A percentile compares a stretch with the other conserved stretches of the same genome.
These are phyloP conservation scores for Monilinia fructicola DNA, from an alignment of 2,329 filamentous ascomycete species.

Conservation along the genomic window DNA sequence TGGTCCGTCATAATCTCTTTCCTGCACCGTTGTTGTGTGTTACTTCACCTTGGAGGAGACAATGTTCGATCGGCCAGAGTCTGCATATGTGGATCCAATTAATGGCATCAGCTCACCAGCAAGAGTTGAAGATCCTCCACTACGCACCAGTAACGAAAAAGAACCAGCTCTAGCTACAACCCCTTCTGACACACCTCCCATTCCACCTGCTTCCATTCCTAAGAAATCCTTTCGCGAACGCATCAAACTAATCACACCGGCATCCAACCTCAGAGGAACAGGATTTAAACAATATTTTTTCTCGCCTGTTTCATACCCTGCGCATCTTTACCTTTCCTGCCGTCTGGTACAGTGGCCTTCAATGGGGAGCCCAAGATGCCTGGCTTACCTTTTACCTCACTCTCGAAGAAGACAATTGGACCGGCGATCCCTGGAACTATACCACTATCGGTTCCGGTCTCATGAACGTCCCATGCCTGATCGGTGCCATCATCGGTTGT, in stretches of 20 bases:
- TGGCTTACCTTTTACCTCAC: constrained; percentile 60
- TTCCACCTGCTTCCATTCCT: constrained; percentile 21
- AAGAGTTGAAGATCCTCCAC: background rate
- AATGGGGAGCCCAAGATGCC: constrained; percentile 61
- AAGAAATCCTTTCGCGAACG: constrained; percentile 54
- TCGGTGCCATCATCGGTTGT: constrained; percentile 56
- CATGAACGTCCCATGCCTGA: constrained; percentile 57
- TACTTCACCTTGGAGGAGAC: constrained; percentile 56
- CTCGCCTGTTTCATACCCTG: constrained; percentile 54
- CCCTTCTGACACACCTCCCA: constrained; percentile 23
- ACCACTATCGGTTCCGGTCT: constrained; percentile 53
- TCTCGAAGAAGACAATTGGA: constrained; percentile 57
- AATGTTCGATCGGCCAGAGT: constrained; percentile 45
- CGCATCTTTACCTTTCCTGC: constrained; percentile 59
- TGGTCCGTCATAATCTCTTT: constrained; percentile 51
- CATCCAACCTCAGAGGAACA: constrained; percentile 52
- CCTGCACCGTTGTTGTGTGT: constrained; percentile 48
- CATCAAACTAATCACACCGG: constrained; percentile 56
- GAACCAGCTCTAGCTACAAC: constrained; percentile 21
- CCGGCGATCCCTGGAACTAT: constrained; percentile 55
- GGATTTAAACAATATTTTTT: constrained; percentile 55
- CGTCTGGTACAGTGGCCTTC: constrained; percentile 56
- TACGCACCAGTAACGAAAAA: constrained; percentile 25
- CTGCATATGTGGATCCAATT: constrained; percentile 41
- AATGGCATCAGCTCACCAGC: constrained; percentile 29